Conservation (phyloP, 73 alveolate genomes). For the Stentor roeselii region DNA sequence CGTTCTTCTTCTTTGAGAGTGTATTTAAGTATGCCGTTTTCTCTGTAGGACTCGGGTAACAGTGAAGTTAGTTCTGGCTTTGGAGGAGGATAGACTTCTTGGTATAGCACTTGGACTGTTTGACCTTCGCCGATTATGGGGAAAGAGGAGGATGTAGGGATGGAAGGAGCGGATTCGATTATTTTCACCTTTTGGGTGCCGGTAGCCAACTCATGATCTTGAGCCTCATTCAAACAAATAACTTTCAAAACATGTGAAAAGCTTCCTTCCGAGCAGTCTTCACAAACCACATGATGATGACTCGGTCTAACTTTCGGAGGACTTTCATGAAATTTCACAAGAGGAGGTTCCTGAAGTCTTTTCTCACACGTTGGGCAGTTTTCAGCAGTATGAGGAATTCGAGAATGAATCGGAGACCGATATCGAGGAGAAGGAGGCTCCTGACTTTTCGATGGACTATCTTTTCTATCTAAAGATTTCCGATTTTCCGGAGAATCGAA, state of each 20-base stretch:
- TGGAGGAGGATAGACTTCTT: conserved; percentile 19
- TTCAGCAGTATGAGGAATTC: neutral
- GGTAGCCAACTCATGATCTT: neutral
- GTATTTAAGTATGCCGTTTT: neutral
- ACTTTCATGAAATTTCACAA: neutral
- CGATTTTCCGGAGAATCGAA: neutral
- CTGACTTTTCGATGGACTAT: neutral
- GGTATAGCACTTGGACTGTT: neutral
- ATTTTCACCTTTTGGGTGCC: neutral
- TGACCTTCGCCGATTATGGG: neutral
- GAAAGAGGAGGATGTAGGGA: neutral
- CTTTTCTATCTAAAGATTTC: too few species aligned
- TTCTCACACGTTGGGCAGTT: neutral
- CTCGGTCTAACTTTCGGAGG: conserved; percentile 19
- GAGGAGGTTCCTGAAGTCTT: neutral
- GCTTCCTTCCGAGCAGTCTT: conserved; percentile 13
- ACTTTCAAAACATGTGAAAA: conserved; percentile 5
- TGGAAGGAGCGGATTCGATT: neutral
- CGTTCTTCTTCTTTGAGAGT: conserved; percentile 21
- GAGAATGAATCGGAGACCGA: neutral
- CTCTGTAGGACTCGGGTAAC: neutral
- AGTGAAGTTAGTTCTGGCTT: neutral
- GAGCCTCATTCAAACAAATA: neutral
- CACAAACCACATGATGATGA: neutral
- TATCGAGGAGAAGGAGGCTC: neutral